These are phyloP conservation scores for Stereum hirsutum DNA, from an alignment of 1,284 basidiomycete species.

Conservation along the genomic window DNA sequence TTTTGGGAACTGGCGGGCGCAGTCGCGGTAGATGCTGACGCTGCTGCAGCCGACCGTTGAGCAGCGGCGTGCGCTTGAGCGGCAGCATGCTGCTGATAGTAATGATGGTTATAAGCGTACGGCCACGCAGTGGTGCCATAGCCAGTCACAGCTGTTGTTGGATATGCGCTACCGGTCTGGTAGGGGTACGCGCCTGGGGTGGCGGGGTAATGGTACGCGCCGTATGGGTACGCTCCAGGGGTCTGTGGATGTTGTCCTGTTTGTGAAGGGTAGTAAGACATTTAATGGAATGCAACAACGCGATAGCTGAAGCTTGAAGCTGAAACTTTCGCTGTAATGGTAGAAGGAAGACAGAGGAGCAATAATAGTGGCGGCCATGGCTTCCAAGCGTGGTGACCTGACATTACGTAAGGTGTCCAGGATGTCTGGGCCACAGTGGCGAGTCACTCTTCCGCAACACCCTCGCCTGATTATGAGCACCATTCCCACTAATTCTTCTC, in stretches of 20 bases:
- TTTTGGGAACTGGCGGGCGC: background rate
- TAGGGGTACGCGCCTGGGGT: conserved; percentile 21
- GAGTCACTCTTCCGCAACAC: too few relatives aligned
- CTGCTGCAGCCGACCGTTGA: conserved; percentile 19
- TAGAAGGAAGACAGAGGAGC: too few relatives aligned
- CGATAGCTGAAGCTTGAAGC: too few relatives aligned
- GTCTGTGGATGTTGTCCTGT: conserved; percentile 10
- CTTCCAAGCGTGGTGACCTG: too few relatives aligned
- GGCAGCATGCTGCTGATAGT: conserved; percentile 32
- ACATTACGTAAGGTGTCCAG: too few relatives aligned
- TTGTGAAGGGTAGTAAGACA: conserved; percentile 11
- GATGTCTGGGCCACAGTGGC: too few relatives aligned
- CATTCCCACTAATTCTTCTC: too few relatives aligned
- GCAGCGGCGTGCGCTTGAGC: conserved; percentile 28
- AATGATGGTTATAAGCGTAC: conserved; percentile 48
- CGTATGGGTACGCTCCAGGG: conserved; percentile 8
- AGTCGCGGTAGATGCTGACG: conserved; percentile 11
- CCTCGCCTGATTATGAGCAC: too few relatives aligned
- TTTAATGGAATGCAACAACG: too few relatives aligned
- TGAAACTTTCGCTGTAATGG: too few relatives aligned
- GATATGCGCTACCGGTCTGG: conserved; percentile 25
- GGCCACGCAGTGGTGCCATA: conserved; percentile 42
- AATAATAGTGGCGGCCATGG: too few relatives aligned
- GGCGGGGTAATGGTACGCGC: conserved; percentile 3
- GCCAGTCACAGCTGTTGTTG: conserved; percentile 32